These are phyloP conservation scores for Harringtonia aguacate DNA, from an alignment of 2,329 filamentous ascomycete genomes.

Conservation along the genomic window DNA sequence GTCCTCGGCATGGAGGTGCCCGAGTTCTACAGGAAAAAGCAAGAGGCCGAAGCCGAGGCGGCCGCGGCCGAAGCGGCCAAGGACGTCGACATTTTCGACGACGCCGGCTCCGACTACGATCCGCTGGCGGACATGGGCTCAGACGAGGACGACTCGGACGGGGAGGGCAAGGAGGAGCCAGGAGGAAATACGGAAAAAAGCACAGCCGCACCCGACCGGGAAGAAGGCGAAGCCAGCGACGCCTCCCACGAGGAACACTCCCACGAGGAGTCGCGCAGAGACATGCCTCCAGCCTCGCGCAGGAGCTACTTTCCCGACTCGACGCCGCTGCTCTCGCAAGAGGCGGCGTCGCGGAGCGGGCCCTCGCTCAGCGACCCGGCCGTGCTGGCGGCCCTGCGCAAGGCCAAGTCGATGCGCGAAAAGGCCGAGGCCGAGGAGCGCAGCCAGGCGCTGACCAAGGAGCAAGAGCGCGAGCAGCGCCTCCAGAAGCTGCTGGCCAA, in stretches of 20 bases:
- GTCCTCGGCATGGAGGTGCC: conserved; percentile 58
- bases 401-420: conserved; percentile 58
- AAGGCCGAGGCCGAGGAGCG: conserved; percentile 27
- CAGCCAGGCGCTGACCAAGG: conserved; percentile 26
- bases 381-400: conserved; percentile 75
- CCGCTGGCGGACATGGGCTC: conserved; percentile 49
- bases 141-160: conserved; percentile 19
- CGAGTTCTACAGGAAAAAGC: conserved; percentile 40
- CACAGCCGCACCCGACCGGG: too few relatives aligned
- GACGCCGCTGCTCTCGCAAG: conserved; percentile 45
- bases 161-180: conserved; percentile 1
- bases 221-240: conserved; percentile 9
- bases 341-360: conserved; percentile 34
- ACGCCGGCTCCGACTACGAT: conserved; percentile 56
- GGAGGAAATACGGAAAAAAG: conserved; percentile 1
- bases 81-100: conserved; percentile 56
- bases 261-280: conserved; percentile 9
- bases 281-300: conserved; percentile 33
- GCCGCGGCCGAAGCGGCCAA: conserved; percentile 39
- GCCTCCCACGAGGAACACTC: background rate
- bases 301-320: conserved; percentile 54
- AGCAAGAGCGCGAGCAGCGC: conserved; percentile 50
- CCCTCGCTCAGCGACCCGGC: conserved; percentile 62
- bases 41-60: conserved; percentile 31
- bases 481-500: conserved; percentile 64